A percentile compares a stretch with the other conserved stretches of the same genome.
phyloP scores from a whole-genome alignment of 108 stramenopile species.

The Fragilaria radians region DNA sequence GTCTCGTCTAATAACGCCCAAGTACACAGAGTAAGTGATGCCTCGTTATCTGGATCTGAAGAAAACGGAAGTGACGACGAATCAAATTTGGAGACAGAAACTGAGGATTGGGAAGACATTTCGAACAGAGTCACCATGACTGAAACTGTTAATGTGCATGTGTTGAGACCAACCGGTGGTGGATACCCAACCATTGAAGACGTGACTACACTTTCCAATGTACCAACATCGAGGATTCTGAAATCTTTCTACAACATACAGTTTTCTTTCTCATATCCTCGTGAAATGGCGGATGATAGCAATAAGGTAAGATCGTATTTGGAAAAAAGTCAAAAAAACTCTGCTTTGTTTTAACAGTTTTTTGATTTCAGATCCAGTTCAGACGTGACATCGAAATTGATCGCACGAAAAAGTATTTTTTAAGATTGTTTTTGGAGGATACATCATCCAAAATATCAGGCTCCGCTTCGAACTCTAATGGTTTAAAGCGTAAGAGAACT shows the following conservation, averaged over 20 bases:
- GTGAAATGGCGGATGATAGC: constrained; percentile 21
- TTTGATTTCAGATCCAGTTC: constrained; percentile 30
- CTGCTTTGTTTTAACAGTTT: not conserved
- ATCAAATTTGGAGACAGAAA: not conserved
- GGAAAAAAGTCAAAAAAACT: not conserved
- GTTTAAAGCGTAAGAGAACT: too few species aligned
- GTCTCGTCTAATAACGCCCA: not conserved
- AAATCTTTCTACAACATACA: constrained; percentile 27
- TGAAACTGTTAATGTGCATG: constrained; percentile 37
- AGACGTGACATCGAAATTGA: constrained; percentile 39
- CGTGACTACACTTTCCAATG: constrained; percentile 37
- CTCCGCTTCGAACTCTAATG: too few species aligned
- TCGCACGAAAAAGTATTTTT: constrained; percentile 39
- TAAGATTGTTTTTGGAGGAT: constrained; percentile 33
- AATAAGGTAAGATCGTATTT: constrained; percentile 19
- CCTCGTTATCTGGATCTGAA: not conserved
- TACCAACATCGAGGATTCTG: constrained; percentile 25
- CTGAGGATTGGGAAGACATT: not conserved
- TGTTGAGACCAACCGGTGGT: constrained; percentile 20
- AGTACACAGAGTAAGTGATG: constrained; percentile 3
- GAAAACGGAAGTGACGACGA: not conserved
- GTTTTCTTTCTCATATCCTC: constrained; percentile 21
- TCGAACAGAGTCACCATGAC: not conserved
- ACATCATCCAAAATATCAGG: too few species aligned
- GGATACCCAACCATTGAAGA: constrained; percentile 36